Base-by-base conservation (phyloP, 2,329 filamentous ascomycete species). In the Diaporthe batatas region DNA sequence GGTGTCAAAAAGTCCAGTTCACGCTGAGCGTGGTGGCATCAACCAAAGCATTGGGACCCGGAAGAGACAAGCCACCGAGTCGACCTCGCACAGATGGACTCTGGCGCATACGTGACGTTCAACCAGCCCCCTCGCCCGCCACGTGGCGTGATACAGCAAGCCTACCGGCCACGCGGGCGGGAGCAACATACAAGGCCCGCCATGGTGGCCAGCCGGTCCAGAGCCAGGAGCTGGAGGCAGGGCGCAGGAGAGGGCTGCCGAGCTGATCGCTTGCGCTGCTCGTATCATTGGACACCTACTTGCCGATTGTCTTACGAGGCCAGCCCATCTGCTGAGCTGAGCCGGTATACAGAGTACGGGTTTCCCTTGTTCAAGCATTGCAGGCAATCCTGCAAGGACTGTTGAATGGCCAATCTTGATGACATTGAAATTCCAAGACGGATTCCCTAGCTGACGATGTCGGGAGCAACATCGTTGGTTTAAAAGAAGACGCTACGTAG, bases 401-500 rank as follows among this genome's bases (percentile, higher is more conserved):
- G 18, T 16, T 53, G 62, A 34, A 36, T n/a, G 25, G 23, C 14
- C 51, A 23, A 39, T 25, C 36, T 36, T 14, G 16, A 23, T 29
- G 21, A 14, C n/a, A 16, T 39, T 51, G 59, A 65, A 16, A 7
- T 36, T 34, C 16, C 2, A 51, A 16, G 32, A 51, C 32, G 29
- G 14, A 36, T 18, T 53, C 47, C 62, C 32, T 39, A 53, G 47
- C 8, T 39, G 32, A 14, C 32, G 21, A 67, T 67, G 62, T 53
- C 25, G 44, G n/a, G 18, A 32, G 7, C 47, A 53, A 53, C 47
- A 39, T 25, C 47, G 32, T 29, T 29, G 32, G 11, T 53, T 16
- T 53, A 53, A n/a, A n/a, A 53, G 25, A 67, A 51, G 32, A 67
- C 62, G 62, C 62, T 67, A 67, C 62, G 12, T 32, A 39, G 32